A percentile compares a stretch with the other conserved stretches of the same genome.
Evolutionary conservation across 2,329 filamentous ascomycete species (phyloP).

Genomic region (Paracoccidioides lutzii): DNA sequence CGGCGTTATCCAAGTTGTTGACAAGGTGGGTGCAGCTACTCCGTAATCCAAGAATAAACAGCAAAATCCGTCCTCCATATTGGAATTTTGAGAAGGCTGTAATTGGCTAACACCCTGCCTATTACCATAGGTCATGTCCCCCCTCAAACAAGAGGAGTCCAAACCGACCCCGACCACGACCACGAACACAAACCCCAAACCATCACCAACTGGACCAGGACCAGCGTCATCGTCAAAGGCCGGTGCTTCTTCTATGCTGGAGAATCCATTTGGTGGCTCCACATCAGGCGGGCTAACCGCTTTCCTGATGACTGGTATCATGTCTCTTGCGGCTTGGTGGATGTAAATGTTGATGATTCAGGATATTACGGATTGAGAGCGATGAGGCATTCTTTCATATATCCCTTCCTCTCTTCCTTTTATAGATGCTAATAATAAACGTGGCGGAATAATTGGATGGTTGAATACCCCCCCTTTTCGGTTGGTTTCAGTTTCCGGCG

Average conservation of each 20-base stretch:
- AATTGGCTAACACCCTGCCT: no score
- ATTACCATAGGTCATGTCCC: background rate
- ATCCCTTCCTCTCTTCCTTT: background rate
- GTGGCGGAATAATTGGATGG: background rate
- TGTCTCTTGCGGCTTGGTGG: background rate
- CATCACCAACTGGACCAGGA: background rate
- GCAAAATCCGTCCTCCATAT: background rate
- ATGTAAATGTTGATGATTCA: background rate
- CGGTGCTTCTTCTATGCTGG: background rate
- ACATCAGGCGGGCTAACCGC: background rate
- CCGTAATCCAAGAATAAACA: background rate
- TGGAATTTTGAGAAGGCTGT: background rate
- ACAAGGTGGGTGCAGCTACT: background rate
- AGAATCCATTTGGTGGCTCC: background rate
- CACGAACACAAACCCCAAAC: no score
- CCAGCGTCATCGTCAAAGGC: background rate
- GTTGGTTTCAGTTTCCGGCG: background rate
- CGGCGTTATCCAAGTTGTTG: background rate
- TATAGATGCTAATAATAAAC: background rate
- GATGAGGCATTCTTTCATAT: background rate
- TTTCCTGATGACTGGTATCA: background rate
- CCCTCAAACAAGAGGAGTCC: background rate
- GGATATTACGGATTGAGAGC: no score
- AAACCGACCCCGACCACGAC: background rate
- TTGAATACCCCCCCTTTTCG: background rate